Base-by-base conservation (phyloP, 768 basidiomycete species). In the Tephrocybe sp. region DNA sequence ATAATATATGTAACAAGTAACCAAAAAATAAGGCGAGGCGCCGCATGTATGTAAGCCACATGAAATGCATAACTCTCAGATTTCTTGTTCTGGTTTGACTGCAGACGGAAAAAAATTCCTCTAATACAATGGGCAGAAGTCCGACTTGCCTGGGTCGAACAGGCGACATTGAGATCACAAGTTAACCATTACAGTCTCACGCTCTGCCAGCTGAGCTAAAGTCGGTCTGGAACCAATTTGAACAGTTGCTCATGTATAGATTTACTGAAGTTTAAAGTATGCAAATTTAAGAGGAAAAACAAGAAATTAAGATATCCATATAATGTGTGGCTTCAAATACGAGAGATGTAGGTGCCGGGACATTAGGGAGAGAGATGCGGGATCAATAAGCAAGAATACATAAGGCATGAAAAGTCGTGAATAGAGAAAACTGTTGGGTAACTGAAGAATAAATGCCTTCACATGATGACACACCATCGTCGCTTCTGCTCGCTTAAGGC, bases 401-500 rank as follows among this genome's bases (percentile, higher is more conserved):
- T 44, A 30, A 21, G 49, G 42, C 46, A 51, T 61, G 38, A 57
- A 22, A 53, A 30, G 46, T 53, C 53, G 44, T 54, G 36, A 19
- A 12, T 12, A 19, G 36, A 47, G 55, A 32, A 43, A 34, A 34
- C n/a, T 18, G 19, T 36, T 5, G 19, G 25, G 9, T 44, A 35
- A 30, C 9, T 27, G 21, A 34, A 27, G 2, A 30, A 16, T 16
- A 16, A 13, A 16, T 8, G 39, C n/a, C 9, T 44, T 66, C 57
- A 74, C 72, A 74, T 74, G 41, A 74, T 60, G 41, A 70, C 60
- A 59, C 72, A 74, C 70, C 70, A 71, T 47, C 59, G 65, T n/a
- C 60, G 60, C 54, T 66, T 70, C 59, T 64, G 64, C 43, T 68
- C 63, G 38, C 64, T 61, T 13, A 39, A 49, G 28, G 61, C 53